Percentiles rank a stretch among this genome's conserved stretches.
phyloP scores from a whole-genome alignment of 257 asterid species.

The Lycium barbarum region DNA sequence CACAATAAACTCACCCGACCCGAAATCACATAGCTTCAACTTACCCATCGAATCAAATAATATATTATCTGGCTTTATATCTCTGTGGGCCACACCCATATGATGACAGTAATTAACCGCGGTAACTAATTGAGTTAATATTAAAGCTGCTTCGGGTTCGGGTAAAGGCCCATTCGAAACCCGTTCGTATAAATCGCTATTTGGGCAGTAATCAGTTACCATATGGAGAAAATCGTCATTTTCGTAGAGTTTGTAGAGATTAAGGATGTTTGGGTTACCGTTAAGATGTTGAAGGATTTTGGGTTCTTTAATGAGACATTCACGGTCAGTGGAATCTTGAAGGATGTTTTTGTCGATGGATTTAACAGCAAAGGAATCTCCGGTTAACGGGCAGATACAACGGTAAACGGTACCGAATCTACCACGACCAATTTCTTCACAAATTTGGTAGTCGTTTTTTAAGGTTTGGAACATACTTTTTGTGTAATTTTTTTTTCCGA shows the following conservation, averaged over 20 bases:
- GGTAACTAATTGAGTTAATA: constrained; percentile 46
- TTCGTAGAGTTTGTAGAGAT: constrained; percentile 59
- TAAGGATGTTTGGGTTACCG: constrained; percentile 55
- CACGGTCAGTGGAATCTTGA: constrained; percentile 58
- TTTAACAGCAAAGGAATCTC: constrained; percentile 54
- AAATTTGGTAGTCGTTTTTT: constrained; percentile 50
- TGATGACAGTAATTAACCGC: constrained; percentile 64
- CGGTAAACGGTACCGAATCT: constrained; percentile 75
- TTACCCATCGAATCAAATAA: constrained; percentile 56
- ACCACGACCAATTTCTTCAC: constrained; percentile 77
- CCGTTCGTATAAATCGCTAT: constrained; percentile 61
- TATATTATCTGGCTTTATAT: constrained; percentile 69
- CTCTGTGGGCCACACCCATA: constrained; percentile 63
- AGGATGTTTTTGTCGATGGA: constrained; percentile 56
- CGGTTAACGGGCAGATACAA: constrained; percentile 44
- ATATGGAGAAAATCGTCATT: constrained; percentile 63
- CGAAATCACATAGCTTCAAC: constrained; percentile 64
- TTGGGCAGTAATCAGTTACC: constrained; percentile 70
- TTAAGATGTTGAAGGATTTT: constrained; percentile 58
- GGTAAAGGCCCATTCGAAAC: constrained; percentile 53
- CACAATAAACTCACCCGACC: constrained; percentile 62
- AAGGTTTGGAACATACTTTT: constrained; percentile 54
- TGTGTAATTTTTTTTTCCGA: too few species aligned
- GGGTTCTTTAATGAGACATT: constrained; percentile 67
- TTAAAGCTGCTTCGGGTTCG: constrained; percentile 53